Evolutionary conservation across 441 rosid genomes (phyloP), one percentile per base, ranked within the genome.

Genomic region (Gossypium schwendimanii): DNA sequence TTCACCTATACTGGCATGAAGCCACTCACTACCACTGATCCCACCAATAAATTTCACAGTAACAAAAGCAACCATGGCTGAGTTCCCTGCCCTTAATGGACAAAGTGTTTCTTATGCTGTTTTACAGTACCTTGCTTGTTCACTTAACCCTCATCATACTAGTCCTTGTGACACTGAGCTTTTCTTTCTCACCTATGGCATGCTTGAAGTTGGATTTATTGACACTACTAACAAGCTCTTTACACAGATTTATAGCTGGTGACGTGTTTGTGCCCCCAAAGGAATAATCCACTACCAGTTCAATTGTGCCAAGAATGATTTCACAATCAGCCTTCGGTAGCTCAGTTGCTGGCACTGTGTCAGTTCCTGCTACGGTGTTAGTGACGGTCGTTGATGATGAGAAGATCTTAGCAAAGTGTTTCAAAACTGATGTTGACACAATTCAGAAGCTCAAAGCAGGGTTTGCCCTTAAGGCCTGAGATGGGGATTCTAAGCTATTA

Each of bases 81-180:
- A 84, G 18, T 81, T 84, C 74, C 86, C 82, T 0, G 82, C 81
- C 14, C 80, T 84, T 0, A 70, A 82, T 7, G 84, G 84, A 7
- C 83, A 81, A 39, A 77, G 84, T 33, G 86, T 84, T 24, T 81
- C 86, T 0, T 75, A 61, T 23, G 83, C 83, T 1, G 70, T 81
- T 50, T 41, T 82, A 0, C 59, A 71, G 49, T 84, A n/a, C 52
- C 72, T 81, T 0, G 71, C 76, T 0, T 71, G 75, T n/a, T 21
- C 80, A 0, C 58, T 65, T 17, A 82, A 82, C 79, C 82, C 88
- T 2, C 79, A 79, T 5, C 88, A 81, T 73, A 81, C 80, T 0
- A 84, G 82, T 57, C 86, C 88, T 1, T 78, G 74, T 3, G 72
- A 82, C 7, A 72, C 86, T 0, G 84, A 84, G 81, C 82, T 84